Evolutionary conservation across 495 filamentous ascomycete genomes (phyloP), one percentile per base, ranked within the genome.

Genomic region (Lophiotrema nucula): DNA sequence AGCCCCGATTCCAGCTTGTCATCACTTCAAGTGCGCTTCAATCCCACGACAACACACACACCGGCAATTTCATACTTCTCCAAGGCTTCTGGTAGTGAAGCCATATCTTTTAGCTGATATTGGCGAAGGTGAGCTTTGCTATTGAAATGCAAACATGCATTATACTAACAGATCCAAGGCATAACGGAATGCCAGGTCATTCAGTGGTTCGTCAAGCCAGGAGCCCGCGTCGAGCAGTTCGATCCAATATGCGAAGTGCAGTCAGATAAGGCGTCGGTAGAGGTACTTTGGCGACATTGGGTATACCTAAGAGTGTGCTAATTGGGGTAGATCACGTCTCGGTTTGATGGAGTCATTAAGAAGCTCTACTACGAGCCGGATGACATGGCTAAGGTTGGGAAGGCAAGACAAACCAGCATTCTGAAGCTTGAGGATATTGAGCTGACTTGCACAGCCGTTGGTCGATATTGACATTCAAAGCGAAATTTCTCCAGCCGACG

Each of bases 131-230:
- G 69, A 65, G 75, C n/a, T n/a, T n/a, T n/a, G n/a, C n/a, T n/a
- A n/a, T n/a, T n/a, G n/a, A n/a, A n/a, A n/a, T n/a, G n/a, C n/a
- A n/a, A n/a, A n/a, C n/a, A n/a, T n/a, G n/a, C n/a, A n/a, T n/a
- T n/a, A n/a, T n/a, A n/a, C n/a, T n/a, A n/a, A n/a, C n/a, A n/a
- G n/a, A n/a, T n/a, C n/a, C n/a, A n/a, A 96, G 91, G 93, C 45
- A 98, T 97, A 67, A 89, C 90, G 62, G 93, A 98, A 74, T 95
- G 93, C 71, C 92, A 97, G 71, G 89, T 99, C 67, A 97, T 97
- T 64, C 95, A 97, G 77, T 99, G 95, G 95, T 99, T 97, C 71
- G 93, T 97, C 58, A 87, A 96, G 71, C 92, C 95, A 47, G 92
- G 88, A 47, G 95, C 95, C 22, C 84, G 90, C 50, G 90, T 99